Evolutionary conservation across 164 flowering plant species (phyloP).

Genomic region (Nymphaea thermarum): DNA sequence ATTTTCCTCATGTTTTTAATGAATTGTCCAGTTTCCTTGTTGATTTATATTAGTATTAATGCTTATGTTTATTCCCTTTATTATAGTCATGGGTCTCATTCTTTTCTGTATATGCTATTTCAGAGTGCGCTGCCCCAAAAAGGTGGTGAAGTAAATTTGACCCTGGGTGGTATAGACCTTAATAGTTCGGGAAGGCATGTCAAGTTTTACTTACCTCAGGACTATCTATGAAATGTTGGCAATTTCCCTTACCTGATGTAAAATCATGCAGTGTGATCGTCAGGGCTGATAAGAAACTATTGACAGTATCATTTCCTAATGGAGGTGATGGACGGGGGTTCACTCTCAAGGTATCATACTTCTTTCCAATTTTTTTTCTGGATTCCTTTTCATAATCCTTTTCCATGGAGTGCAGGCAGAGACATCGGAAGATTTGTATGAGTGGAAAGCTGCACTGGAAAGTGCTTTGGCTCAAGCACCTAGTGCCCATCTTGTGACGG

Average conservation of each 20-base stretch:
- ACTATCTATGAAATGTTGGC: not conserved
- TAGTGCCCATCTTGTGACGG: conserved; percentile 48
- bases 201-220: conserved; percentile 6
- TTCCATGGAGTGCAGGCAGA: conserved; percentile 54
- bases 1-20: too few species aligned
- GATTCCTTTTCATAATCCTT: not conserved
- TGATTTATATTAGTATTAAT: too few species aligned
- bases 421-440: conserved; percentile 74
- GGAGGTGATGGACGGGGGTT: conserved; percentile 94
- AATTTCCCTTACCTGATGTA: not conserved
- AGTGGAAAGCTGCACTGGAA: conserved; percentile 93
- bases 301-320: conserved; percentile 92
- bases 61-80: too few species aligned
- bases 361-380: not conserved
- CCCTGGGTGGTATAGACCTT: conserved; percentile 97
- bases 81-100: too few species aligned
- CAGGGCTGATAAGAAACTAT: conserved; percentile 77
- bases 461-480: conserved; percentile 85
- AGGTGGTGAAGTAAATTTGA: conserved; percentile 79
- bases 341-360: conserved; percentile 70
- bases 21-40: too few species aligned
- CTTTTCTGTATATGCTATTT: not conserved
- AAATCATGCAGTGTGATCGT: conserved; percentile 59
- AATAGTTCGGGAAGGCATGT: conserved; percentile 98
- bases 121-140: conserved; percentile 72